Conservation (phyloP, 2,329 filamentous ascomycete genomes). For the Beauveria australis region DNA sequence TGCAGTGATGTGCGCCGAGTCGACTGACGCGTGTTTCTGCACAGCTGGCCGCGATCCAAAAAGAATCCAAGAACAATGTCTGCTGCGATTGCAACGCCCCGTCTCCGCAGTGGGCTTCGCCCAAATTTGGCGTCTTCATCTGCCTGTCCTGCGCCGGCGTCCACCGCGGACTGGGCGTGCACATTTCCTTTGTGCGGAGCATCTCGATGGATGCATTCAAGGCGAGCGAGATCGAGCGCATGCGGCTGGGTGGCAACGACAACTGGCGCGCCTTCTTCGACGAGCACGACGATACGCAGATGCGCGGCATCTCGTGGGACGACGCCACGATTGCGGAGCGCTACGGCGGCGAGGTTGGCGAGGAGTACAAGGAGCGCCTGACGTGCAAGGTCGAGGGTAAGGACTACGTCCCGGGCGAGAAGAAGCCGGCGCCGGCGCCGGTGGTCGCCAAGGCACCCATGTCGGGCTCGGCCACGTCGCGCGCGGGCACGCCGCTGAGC, state of each 20-base stretch:
- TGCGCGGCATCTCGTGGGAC: slow-evolving; percentile 66
- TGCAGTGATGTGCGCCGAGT: slow-evolving; percentile 1
- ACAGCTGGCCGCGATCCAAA: slow-evolving; percentile 84
- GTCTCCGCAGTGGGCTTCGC: slow-evolving; percentile 94
- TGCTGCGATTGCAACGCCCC: slow-evolving; percentile 96
- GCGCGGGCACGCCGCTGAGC: slow-evolving; percentile 29
- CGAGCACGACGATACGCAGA: slow-evolving; percentile 55
- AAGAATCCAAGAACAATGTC: slow-evolving; percentile 76
- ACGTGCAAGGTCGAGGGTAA: slow-evolving; percentile 79
- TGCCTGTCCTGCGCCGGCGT: slow-evolving; percentile 93
- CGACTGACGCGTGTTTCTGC: slow-evolving; percentile 13
- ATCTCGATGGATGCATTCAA: slow-evolving; percentile 99
- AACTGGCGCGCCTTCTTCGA: slow-evolving; percentile 86
- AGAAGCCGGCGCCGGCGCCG: slow-evolving; percentile 32
- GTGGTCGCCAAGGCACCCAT: slow-evolving; percentile 17
- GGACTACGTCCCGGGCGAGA: slow-evolving; percentile 72
- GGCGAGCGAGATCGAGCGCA: slow-evolving; percentile 80
- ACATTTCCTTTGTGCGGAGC: slow-evolving; percentile 95
- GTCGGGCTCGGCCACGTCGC: slow-evolving; percentile 22
- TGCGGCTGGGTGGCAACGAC: slow-evolving; percentile 87
- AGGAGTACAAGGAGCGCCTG: slow-evolving; percentile 90
- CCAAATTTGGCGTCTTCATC: slow-evolving; percentile 98
- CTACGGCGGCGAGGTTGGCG: slow-evolving; percentile 81
- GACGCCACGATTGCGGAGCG: slow-evolving; percentile 83
- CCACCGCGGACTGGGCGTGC: slow-evolving; percentile 88